phyloP scores from a whole-genome alignment of 1,139 yeast species.

The Torulaspora pretoriensis region DNA sequence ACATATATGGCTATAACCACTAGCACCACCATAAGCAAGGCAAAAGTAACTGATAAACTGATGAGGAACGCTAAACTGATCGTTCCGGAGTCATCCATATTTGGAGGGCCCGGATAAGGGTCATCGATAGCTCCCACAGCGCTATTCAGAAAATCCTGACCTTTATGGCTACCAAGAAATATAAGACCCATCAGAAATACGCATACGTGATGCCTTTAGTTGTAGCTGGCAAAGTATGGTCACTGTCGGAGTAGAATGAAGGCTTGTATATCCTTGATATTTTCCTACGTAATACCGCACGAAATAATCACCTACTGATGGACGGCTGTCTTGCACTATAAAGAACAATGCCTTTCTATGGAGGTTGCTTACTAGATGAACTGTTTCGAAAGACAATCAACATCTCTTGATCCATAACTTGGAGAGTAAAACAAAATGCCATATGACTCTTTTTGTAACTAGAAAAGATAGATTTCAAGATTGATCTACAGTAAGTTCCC shows the following conservation, averaged over 20 bases:
- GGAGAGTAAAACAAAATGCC: no score
- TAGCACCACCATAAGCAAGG: constrained; percentile 38
- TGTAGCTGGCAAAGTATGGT: not conserved
- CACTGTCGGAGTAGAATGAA: not conserved
- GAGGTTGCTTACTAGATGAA: no score
- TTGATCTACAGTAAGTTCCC: no score
- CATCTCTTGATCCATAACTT: no score
- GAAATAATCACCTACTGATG: no score
- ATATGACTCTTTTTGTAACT: no score
- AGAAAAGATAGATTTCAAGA: no score
- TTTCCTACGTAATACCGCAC: not conserved
- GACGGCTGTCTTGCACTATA: no score
- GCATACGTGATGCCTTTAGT: not conserved
- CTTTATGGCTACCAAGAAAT: constrained; percentile 2
- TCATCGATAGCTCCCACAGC: constrained; percentile 8
- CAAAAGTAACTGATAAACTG: constrained; percentile 40
- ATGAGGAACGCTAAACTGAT: constrained; percentile 42
- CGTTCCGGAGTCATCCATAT: constrained; percentile 32
- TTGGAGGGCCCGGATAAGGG: constrained; percentile 29
- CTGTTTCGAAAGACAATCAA: no score
- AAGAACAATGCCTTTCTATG: no score
- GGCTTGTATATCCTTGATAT: not conserved
- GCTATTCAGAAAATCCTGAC: constrained; percentile 2
- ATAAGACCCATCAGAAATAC: constrained; percentile 4
- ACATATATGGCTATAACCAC: constrained; percentile 39